A percentile compares a stretch with the other conserved stretches of the same genome.
These are phyloP conservation scores for Phanerochaete carnosa DNA, from an alignment of 768 basidiomycete species.

Conservation along the genomic window DNA sequence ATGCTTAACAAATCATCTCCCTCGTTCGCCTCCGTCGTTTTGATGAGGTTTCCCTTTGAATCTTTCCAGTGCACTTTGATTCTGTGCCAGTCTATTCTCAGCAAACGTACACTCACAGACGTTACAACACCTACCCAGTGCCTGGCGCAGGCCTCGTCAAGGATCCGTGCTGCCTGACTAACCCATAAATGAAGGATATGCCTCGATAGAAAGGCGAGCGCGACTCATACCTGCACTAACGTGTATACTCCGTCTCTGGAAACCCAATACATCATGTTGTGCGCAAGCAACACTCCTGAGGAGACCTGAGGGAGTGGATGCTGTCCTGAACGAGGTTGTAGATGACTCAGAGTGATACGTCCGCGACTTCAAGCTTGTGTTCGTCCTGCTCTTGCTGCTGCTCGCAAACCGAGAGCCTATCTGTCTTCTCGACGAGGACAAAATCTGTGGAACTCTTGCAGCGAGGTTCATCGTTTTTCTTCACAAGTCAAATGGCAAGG, in stretches of 20 bases:
- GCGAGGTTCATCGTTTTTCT: conserved; percentile 6
- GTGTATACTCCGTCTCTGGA: neutral
- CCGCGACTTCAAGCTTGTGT: neutral
- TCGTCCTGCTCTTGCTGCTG: neutral
- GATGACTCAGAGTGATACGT: neutral
- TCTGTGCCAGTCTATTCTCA: conserved; percentile 36
- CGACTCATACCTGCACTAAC: conserved; percentile 2
- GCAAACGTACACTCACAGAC: neutral
- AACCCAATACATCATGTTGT: neutral
- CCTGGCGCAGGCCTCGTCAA: conserved; percentile 63
- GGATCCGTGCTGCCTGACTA: conserved; percentile 41
- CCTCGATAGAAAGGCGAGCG: neutral
- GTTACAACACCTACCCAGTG: conserved; percentile 50
- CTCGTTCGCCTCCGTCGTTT: conserved; percentile 88
- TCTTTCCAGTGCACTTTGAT: conserved; percentile 91
- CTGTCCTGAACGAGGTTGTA: neutral
- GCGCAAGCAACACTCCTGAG: neutral
- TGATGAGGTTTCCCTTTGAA: conserved; percentile 76
- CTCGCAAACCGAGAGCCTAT: neutral
- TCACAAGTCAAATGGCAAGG: no score
- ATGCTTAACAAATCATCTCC: conserved; percentile 90
- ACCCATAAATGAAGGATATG: neutral
- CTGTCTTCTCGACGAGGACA: neutral
- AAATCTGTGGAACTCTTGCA: neutral
- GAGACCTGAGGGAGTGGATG: neutral